Base-by-base conservation (phyloP, 2,329 filamentous ascomycete genomes). In the Dothiorella sarmentorum region DNA sequence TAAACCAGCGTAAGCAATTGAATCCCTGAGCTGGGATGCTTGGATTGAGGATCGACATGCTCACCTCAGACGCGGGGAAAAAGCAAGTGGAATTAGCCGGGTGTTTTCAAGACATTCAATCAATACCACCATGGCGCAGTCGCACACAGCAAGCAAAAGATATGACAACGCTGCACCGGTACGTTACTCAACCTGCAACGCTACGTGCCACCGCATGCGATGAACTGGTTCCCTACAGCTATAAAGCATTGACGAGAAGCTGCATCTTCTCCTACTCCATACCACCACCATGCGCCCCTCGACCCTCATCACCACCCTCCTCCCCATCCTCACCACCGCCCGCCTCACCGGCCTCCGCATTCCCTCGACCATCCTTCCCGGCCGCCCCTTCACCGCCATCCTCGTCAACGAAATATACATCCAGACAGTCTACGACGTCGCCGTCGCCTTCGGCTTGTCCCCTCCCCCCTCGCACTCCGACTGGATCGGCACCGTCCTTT, bases 311-410 rank as follows among this genome's bases (percentile, higher is more conserved):
- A 27, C 63, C 33, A 33, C 66, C 52, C 43, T 37, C 10, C 24
- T 60, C 18, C 45, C 66, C 27, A 22, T 64, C 11, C 47, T 65
- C 47, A 18, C 65, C 18, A 56, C 73, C 43, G 76, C 76, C 58
- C 73, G 75, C 62, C 78, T 81, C 61, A 63, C 63, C 59, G 77
- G 77, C 68, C 73, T 80, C 64, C 66, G 71, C 15, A 69, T 75
- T 15, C 78, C 78, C 1, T 58, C 68, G 7, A 76, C 70, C 37
- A 71, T 80, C 61, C 67, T 66, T 31, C 71, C 76, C 4, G 75
- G 74, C 61, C 55, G 58, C 31, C 64, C 68, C 42, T 73, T 78
- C 67, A 64, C 69, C 27, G 69, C 75, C 64, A 69, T 69, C 18
- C 70, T 81, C 61, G 44, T 69, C 40, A 74, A 72, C 42, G 67